Conservation (phyloP, 331 rosid species). For the Acacia pycnantha region DNA sequence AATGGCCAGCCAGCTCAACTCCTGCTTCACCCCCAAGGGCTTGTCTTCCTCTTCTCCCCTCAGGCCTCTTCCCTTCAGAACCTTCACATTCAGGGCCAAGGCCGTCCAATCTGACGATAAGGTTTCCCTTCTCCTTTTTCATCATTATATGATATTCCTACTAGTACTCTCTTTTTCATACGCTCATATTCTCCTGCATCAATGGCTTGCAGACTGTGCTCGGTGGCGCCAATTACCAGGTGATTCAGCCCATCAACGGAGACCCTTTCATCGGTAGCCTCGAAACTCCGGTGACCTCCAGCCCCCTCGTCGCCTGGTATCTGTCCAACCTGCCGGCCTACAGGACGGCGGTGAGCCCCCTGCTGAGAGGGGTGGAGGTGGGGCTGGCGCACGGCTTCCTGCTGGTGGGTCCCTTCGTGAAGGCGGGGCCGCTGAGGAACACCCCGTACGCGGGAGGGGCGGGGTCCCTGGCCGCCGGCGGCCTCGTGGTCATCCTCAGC, state of each 20-base stretch:
- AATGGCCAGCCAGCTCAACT: slow-evolving; percentile 87
- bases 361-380: slow-evolving; percentile 83
- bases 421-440: slow-evolving; percentile 88
- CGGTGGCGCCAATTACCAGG: slow-evolving; percentile 58
- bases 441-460: slow-evolving; percentile 66
- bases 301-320: slow-evolving; percentile 95
- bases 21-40: slow-evolving; percentile 81
- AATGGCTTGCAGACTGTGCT: neutral
- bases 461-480: slow-evolving; percentile 85
- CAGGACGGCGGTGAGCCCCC: slow-evolving; percentile 90
- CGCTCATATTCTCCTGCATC: neutral
- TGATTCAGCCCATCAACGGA: slow-evolving; percentile 92
- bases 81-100: slow-evolving; percentile 64
- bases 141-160: too few species aligned
- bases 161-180: neutral
- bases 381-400: slow-evolving; percentile 90
- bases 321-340: slow-evolving; percentile 95
- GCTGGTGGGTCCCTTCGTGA: slow-evolving; percentile 87
- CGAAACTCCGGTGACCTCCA: slow-evolving; percentile 96
- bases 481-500: slow-evolving; percentile 84
- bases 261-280: slow-evolving; percentile 98
- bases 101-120: slow-evolving; percentile 64
- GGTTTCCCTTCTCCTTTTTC: neutral
- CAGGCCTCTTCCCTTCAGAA: slow-evolving; percentile 35
- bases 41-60: slow-evolving; percentile 63